These are phyloP conservation scores for Scortechinia acanthostroma DNA, from an alignment of 2,329 filamentous ascomycete genomes.

Conservation along the genomic window DNA sequence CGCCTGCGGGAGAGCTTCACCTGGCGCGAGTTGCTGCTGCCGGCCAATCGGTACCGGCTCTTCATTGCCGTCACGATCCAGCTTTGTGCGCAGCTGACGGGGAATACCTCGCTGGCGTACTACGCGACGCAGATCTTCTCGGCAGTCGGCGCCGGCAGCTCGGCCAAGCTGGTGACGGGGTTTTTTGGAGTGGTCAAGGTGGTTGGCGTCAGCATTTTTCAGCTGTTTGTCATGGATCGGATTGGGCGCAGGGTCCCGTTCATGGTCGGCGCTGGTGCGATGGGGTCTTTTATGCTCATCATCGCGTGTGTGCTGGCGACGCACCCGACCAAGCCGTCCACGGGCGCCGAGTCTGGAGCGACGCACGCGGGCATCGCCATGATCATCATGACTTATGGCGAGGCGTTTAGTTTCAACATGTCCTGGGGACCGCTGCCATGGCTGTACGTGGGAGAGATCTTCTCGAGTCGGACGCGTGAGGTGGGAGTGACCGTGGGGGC, in stretches of 20 bases:
- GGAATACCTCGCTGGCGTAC: conserved; percentile 23
- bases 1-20: background rate
- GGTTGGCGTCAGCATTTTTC: conserved; percentile 18
- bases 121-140: conserved; percentile 25
- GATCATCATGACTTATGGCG: conserved; percentile 24
- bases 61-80: conserved; percentile 25
- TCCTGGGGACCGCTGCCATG: conserved; percentile 28
- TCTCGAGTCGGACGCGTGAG: conserved; percentile 34
- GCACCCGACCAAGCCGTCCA: conserved; percentile 14
- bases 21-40: background rate
- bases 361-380: conserved; percentile 19
- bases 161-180: conserved; percentile 21
- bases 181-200: conserved; percentile 27
- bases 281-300: conserved; percentile 28
- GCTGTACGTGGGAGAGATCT: conserved; percentile 22
- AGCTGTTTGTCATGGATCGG: conserved; percentile 20
- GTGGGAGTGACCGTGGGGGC: conserved; percentile 34
- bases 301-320: conserved; percentile 21
- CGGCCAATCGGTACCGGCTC: conserved; percentile 6
- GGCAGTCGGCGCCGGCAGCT: conserved; percentile 20
- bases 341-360: conserved; percentile 8
- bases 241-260: conserved; percentile 21
- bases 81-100: conserved; percentile 20
- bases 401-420: conserved; percentile 26
- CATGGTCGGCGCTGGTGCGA: conserved; percentile 22